phyloP scores from a whole-genome alignment of 2,329 filamentous ascomycete species.

The Pestalotiopsis sp. region DNA sequence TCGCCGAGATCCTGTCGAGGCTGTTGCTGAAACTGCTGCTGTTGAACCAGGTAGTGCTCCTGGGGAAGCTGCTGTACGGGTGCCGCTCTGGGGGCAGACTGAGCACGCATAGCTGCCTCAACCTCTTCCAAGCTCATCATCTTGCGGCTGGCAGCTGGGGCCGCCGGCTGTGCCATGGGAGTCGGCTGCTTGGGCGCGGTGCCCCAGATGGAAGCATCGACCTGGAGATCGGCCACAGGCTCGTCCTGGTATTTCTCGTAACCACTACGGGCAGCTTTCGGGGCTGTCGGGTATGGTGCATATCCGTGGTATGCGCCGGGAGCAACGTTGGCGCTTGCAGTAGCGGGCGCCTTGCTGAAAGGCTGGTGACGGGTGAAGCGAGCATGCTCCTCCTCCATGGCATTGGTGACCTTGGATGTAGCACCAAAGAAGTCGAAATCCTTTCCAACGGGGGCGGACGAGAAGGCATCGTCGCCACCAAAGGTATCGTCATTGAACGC shows the following conservation, averaged over 20 bases:
- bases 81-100: slow-evolving; percentile 39
- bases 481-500: slow-evolving; percentile 98
- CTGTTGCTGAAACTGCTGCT: slow-evolving; percentile 22
- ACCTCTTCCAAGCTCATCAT: slow-evolving; percentile 97
- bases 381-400: slow-evolving; percentile 88
- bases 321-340: slow-evolving; percentile 33
- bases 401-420: slow-evolving; percentile 83
- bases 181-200: slow-evolving; percentile 64
- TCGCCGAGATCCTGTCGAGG: slow-evolving; percentile 28
- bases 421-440: slow-evolving; percentile 98
- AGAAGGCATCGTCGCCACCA: slow-evolving; percentile 49
- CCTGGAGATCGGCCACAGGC: slow-evolving; percentile 86
- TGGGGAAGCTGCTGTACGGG: slow-evolving; percentile 39
- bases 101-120: slow-evolving; percentile 84
- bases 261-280: slow-evolving; percentile 72
- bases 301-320: slow-evolving; percentile 33
- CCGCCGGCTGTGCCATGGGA: slow-evolving; percentile 22
- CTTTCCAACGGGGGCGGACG: slow-evolving; percentile 67
- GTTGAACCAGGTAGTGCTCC: slow-evolving; percentile 30
- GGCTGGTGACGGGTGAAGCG: slow-evolving; percentile 78
- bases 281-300: slow-evolving; percentile 38
- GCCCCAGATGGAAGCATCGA: slow-evolving; percentile 92
- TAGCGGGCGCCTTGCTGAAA: slow-evolving; percentile 41
- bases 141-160: slow-evolving; percentile 56
- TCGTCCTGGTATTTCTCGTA: slow-evolving; percentile 92